Evolutionary conservation across 768 basidiomycete species (phyloP).

Genomic region (Calocybe indica): DNA sequence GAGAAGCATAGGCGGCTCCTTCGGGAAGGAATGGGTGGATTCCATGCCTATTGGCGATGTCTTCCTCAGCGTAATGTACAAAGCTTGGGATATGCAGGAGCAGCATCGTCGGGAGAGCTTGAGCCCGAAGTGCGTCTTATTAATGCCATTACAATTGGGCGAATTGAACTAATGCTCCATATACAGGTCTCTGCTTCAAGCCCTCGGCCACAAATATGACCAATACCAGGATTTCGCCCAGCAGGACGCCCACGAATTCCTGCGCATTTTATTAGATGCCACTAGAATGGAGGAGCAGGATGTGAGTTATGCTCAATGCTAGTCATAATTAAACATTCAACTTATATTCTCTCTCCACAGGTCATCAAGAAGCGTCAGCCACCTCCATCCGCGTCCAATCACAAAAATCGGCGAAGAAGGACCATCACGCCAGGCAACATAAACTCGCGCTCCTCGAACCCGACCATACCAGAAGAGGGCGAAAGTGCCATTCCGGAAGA

Average conservation of each 20-base stretch:
- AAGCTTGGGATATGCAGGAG: slow-evolving; percentile 61
- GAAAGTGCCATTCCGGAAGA: slow-evolving; percentile 25
- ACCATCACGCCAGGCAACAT: slow-evolving; percentile 20
- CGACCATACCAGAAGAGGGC: slow-evolving; percentile 3
- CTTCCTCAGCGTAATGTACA: slow-evolving; percentile 53
- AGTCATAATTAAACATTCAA: not conserved
- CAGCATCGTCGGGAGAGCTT: slow-evolving; percentile 42
- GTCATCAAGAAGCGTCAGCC: slow-evolving; percentile 73
- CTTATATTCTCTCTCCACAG: slow-evolving; percentile 27
- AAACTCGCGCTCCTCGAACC: slow-evolving; percentile 1
- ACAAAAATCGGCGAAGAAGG: slow-evolving; percentile 32
- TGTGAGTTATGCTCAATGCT: slow-evolving; percentile 33
- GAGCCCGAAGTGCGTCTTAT: slow-evolving; percentile 58
- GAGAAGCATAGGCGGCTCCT: slow-evolving; percentile 44
- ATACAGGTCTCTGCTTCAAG: slow-evolving; percentile 52
- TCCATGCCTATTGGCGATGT: slow-evolving; percentile 68
- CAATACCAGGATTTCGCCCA: slow-evolving; percentile 95
- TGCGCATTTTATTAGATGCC: slow-evolving; percentile 83
- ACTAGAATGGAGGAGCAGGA: slow-evolving; percentile 96
- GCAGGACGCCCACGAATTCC: slow-evolving; percentile 93
- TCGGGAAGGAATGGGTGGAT: slow-evolving; percentile 48
- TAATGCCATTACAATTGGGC: not conserved
- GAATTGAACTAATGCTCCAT: not conserved
- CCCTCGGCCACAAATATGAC: slow-evolving; percentile 81
- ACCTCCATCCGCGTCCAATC: slow-evolving; percentile 14